These are phyloP conservation scores for Candida easanensis DNA, from an alignment of 805 yeast species.

Conservation along the genomic window DNA sequence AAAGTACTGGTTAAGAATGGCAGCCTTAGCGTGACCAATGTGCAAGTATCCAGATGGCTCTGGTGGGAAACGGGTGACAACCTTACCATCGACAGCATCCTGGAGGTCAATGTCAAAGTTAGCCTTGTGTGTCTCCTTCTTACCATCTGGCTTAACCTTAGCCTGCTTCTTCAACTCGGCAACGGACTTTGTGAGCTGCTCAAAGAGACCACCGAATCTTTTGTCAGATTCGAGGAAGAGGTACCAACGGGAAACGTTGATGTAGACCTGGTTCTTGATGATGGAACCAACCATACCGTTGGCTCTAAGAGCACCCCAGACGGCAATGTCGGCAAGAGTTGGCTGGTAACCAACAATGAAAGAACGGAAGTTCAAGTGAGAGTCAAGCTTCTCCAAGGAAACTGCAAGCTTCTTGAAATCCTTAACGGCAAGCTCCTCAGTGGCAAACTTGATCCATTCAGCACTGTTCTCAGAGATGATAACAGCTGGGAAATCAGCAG, in stretches of 20 bases:
- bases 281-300: constrained; percentile 92
- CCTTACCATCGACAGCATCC: constrained; percentile 90
- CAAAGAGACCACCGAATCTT: constrained; percentile 68
- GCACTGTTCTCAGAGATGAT: constrained; percentile 37
- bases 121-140: constrained; percentile 88
- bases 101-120: constrained; percentile 90
- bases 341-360: constrained; percentile 66
- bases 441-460: constrained; percentile 66
- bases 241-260: constrained; percentile 94
- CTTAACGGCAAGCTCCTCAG: constrained; percentile 63
- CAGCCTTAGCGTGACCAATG: constrained; percentile 99
- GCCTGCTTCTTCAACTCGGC: constrained; percentile 71
- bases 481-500: constrained; percentile 49
- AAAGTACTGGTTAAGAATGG: constrained; percentile 92
- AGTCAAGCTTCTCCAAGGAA: constrained; percentile 76
- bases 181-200: constrained; percentile 61
- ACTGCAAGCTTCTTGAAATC: constrained; percentile 84
- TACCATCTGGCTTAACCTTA: constrained; percentile 41
- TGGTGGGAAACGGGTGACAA: constrained; percentile 98
- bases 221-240: constrained; percentile 64
- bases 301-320: constrained; percentile 93
- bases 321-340: constrained; percentile 77
- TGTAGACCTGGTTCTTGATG: constrained; percentile 77
- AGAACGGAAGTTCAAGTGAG: constrained; percentile 82
- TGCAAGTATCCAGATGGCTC: constrained; percentile 99